Conservation (phyloP, 2,329 filamentous ascomycete species). For the Curvularia lunata region DNA sequence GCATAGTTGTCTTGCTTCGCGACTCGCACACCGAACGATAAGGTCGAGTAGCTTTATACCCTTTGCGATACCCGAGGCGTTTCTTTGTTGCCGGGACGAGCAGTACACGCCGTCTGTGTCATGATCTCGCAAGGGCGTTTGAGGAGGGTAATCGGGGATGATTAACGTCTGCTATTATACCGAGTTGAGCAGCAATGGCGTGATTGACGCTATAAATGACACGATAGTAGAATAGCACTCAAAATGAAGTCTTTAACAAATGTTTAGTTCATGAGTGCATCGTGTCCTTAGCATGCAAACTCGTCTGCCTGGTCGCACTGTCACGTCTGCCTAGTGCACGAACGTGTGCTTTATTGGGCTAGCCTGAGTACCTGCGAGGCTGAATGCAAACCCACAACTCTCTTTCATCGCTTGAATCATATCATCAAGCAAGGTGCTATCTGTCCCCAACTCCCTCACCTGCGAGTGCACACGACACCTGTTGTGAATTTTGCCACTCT, state of each 20-base stretch:
- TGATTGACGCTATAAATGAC: slow-evolving; percentile 7
- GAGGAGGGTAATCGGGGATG: slow-evolving; percentile 11
- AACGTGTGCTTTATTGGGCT: slow-evolving; percentile 1
- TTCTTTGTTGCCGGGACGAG: slow-evolving; percentile 21
- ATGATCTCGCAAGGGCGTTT: slow-evolving; percentile 21
- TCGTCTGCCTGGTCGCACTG: neutral
- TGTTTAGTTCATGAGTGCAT: slow-evolving; percentile 3
- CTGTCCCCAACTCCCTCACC: too few relatives aligned
- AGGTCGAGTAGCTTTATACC: slow-evolving; percentile 30
- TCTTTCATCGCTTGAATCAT: neutral
- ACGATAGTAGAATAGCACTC: slow-evolving; percentile 8
- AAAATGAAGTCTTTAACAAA: slow-evolving; percentile 8
- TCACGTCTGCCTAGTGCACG: neutral
- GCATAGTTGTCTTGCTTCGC: slow-evolving; percentile 12
- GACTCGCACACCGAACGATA: neutral
- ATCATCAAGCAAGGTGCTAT: too few relatives aligned
- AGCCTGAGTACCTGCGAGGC: neutral
- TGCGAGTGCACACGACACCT: neutral
- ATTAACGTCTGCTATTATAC: slow-evolving; percentile 10
- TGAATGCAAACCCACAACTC: neutral
- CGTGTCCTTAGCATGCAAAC: neutral
- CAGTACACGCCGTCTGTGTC: slow-evolving; percentile 22
- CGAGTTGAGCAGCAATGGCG: slow-evolving; percentile 9
- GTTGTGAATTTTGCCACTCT: neutral
- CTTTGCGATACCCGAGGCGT: slow-evolving; percentile 35